Evolutionary conservation across 116 monocot species (phyloP), one percentile per base, ranked within the genome.

Genomic region (Thalassia testudinum): DNA sequence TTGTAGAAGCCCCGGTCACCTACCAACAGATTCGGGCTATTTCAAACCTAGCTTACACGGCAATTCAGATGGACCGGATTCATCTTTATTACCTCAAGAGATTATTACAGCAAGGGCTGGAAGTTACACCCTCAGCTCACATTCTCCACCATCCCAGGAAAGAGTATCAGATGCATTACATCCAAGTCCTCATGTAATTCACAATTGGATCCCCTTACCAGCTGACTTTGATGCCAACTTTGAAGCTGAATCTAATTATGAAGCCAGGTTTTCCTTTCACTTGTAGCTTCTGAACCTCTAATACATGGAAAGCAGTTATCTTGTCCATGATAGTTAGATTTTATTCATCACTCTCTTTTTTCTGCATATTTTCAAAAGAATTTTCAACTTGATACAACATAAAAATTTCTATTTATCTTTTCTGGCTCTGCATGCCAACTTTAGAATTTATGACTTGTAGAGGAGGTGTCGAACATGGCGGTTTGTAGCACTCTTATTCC

Each of bases 151-250:
- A 20, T 50, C 19, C 58, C 65, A 76, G 50, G 76, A 77, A 50
- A 58, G 56, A 57, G 26, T 26, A 37, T 27, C 62, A 55, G 72
- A 78, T 70, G 62, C 53, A 38, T 68, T 74, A 30, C 50, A 78
- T 62, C 72, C 59, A 26, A 56, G 50, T 50, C 55, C 78, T n/a
- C 60, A 82, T 72, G 60, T 95, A 54, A 88, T 95, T 62, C 76
- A 80, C 10, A 70, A 95, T 59, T 95, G 84, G 84, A 71, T 95
- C 16, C 75, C 87, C 29, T 28, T 66, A 44, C 73, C 67, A 21
- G 27, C 43, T 56, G 59, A 62, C 26, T 28, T 61, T 37, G 69
- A 78, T 24, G 71, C 68, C 20, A 62, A 67, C 42, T 40, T 24
- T 26, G 80, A 72, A 29, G 25, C 69, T 24, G 95, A 79, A 26